Evolutionary conservation across 352 stramenopile species (phyloP).

Genomic region (Phytophthora crassamura): DNA sequence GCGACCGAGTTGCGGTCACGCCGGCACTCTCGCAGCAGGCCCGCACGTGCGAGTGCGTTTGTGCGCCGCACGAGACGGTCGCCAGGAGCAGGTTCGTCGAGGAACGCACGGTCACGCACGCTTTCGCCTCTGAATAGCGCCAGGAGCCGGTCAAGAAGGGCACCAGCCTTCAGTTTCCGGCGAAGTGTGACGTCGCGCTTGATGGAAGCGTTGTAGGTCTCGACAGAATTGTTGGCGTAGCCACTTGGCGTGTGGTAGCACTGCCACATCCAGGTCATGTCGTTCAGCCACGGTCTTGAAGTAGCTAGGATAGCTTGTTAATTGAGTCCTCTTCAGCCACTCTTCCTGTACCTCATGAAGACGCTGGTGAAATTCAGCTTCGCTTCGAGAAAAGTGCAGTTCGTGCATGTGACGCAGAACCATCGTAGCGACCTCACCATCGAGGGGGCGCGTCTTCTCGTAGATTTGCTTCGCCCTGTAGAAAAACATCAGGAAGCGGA

Average conservation of each 20-base stretch:
- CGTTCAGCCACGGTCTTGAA: slow-evolving; percentile 7
- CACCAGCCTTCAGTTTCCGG: slow-evolving; percentile 9
- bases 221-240: slow-evolving; percentile 31
- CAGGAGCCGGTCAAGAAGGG: neutral
- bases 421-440: neutral
- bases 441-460: slow-evolving; percentile 13
- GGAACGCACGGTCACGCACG: neutral
- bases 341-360: neutral
- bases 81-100: neutral
- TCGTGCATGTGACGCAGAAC: too few species aligned
- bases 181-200: slow-evolving; percentile 34
- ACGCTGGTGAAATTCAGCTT: slow-evolving; percentile 1
- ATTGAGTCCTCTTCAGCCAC: neutral
- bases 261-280: slow-evolving; percentile 15
- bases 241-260: slow-evolving; percentile 24
- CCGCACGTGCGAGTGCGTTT: neutral
- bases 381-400: slow-evolving; percentile 9
- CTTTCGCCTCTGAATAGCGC: neutral
- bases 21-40: neutral
- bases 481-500: too few species aligned
- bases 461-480: slow-evolving; percentile 36
- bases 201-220: slow-evolving; percentile 32
- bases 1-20: neutral
- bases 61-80: neutral
- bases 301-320: neutral